Base-by-base conservation (phyloP, 306 rosid genomes). In the Astragalus glycyphyllos region DNA sequence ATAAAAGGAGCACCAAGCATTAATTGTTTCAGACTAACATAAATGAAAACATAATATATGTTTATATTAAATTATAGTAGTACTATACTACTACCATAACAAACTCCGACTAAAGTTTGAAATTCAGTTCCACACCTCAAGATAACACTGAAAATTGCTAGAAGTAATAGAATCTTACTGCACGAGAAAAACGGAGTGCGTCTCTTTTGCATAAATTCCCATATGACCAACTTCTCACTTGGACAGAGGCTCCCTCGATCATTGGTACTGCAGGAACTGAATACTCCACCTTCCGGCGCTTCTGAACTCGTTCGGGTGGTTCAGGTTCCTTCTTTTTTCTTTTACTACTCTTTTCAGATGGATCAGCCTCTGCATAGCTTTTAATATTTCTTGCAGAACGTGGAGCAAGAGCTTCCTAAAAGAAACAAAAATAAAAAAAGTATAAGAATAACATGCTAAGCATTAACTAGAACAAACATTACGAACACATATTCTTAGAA, bases 191-290 rank as follows among this genome's bases (percentile, higher is more conserved):
- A 16, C 96, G 89, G 20, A 77, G 82, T 42, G 96, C 97, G 13
- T 91, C 99, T 79, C 91, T 88, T 80, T 95, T 95, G 11, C 91
- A 81, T 80, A 95, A 84, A 81, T 85, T 95, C 78, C 99, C 99
- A 77, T 82, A 84, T 42, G 99, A 87, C 99, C 99, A 95, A 75
- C 80, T 81, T 77, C 97, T 87, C 77, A 85, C 96, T 95, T 95
- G 99, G 78, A 80, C 84, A 63, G 88, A 77, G 58, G 99, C 92
- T 72, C 99, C 99, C 5, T 84, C 99, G 16, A 95, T 75, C 92
- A 95, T 87, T 58, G 99, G 97, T 31, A 65, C 89, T 66, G 90
- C 81, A 14, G 89, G 90, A 74, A 81, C 85, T 9, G 85, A 85
- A 72, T 77, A 45, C 73, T 91, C 99, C 13, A 85, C 79, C 82